A percentile compares a stretch with the other conserved stretches of the same genome.
phyloP scores from a whole-genome alignment of 208 protist species.

The Vickermania ingenoplastis region DNA sequence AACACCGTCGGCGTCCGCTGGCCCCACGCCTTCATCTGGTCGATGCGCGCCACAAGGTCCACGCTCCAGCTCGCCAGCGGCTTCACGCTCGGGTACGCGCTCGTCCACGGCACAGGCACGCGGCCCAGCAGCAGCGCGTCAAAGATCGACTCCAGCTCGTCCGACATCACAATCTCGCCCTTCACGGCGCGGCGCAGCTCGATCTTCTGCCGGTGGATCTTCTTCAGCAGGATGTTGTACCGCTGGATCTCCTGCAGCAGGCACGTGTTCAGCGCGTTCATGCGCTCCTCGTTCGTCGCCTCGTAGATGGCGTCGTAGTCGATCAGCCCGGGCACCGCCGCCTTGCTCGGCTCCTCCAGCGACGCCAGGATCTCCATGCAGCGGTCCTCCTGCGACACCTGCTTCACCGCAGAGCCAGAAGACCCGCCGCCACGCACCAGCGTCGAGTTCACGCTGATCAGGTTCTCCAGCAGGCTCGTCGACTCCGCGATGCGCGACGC shows the following conservation, averaged over 20 bases:
- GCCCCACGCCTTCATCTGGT: conserved; percentile 92
- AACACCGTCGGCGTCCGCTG: conserved; percentile 92
- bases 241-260: conserved; percentile 97
- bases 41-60: conserved; percentile 91
- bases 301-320: conserved; percentile 89
- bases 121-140: conserved; percentile 79
- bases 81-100: conserved; percentile 96
- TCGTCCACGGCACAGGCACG: conserved; percentile 92
- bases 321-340: conserved; percentile 66
- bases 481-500: conserved; percentile 93
- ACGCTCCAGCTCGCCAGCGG: conserved; percentile 93
- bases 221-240: conserved; percentile 93
- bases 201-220: conserved; percentile 85
- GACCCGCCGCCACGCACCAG: conserved; percentile 58
- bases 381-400: conserved; percentile 64
- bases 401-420: conserved; percentile 16
- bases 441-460: conserved; percentile 85
- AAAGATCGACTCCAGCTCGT: conserved; percentile 94
- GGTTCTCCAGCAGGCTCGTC: conserved; percentile 86
- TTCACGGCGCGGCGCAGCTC: conserved; percentile 93
- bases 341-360: conserved; percentile 79
- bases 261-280: conserved; percentile 93
- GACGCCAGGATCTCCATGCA: conserved; percentile 83
- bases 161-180: conserved; percentile 96
- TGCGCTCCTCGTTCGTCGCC: conserved; percentile 80